phyloP scores from a whole-genome alignment of 179 eudicot species.

The Patellifolia procumbens region DNA sequence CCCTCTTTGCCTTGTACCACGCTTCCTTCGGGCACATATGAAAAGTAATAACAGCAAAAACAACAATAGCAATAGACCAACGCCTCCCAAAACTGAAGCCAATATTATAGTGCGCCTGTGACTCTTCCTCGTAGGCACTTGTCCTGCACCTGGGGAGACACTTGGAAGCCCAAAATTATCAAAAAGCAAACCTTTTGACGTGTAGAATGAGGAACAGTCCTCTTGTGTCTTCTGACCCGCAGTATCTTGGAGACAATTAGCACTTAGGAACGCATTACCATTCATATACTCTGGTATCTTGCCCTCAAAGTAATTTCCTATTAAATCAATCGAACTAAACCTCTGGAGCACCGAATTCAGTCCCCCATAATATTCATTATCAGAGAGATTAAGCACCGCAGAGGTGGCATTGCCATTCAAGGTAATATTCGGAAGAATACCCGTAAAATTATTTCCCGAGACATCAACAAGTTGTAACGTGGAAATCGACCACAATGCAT shows the following conservation, averaged over 20 bases:
- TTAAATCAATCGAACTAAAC: conserved; percentile 56
- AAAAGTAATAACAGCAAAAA: conserved; percentile 42
- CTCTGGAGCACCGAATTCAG: conserved; percentile 49
- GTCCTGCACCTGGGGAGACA: conserved; percentile 24
- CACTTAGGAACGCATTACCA: conserved; percentile 39
- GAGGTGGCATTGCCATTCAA: conserved; percentile 40
- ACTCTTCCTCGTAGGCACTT: conserved; percentile 25
- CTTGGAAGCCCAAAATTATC: conserved; percentile 70
- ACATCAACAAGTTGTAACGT: conserved; percentile 55
- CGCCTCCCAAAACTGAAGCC: conserved; percentile 73
- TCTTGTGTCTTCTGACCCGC: conserved; percentile 49
- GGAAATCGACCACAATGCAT: conserved; percentile 46
- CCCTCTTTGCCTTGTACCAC: conserved; percentile 47
- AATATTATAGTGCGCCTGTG: conserved; percentile 52
- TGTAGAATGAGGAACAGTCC: conserved; percentile 65
- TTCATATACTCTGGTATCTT: conserved; percentile 42
- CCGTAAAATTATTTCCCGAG: conserved; percentile 60
- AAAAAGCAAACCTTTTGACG: conserved; percentile 51
- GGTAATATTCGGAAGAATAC: conserved; percentile 50
- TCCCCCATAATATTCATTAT: conserved; percentile 67
- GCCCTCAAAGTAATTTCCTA: conserved; percentile 79
- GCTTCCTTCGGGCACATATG: conserved; percentile 50
- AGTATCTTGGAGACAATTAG: conserved; percentile 67
- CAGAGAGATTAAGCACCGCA: conserved; percentile 59
- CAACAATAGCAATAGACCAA: conserved; percentile 53